Base-by-base conservation (phyloP, 306 rosid species). In the Oemleria cerasiformis region DNA sequence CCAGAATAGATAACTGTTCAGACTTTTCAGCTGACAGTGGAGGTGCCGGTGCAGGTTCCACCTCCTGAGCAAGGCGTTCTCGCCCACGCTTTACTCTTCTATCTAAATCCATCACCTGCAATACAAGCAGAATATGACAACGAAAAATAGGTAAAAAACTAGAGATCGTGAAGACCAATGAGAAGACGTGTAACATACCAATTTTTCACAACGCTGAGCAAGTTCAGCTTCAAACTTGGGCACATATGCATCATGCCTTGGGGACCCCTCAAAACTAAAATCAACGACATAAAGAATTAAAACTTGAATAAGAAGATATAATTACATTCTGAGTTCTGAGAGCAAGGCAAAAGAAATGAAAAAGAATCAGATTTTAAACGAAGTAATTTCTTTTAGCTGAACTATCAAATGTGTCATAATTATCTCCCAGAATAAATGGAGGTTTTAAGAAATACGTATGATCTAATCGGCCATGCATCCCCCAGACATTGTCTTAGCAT, bases 21-120 rank as follows among this genome's bases (percentile, higher is more conserved):
- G 97, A 73, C 75, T 95, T 95, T 80, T 91, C 99, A 39, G 84
- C 84, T 63, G 99, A 85, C 55, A 91, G 81, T 13, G 96, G 92
- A 71, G 96, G 86, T 30, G 88, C 79, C 12, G 99, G 97, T 34
- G 92, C 62, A 13, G 95, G 99, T 86, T 95, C 99, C 68, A 95
- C 96, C 79, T 95, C 99, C 78, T 95, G 99, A 71, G 97, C 81
- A 80, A 95, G 99, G 53, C 99, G 99, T 63, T 91, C 97, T 61
- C 92, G 83, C 14, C 99, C 99, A 56, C 99, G 95, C 80, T 90
- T 89, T 30, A 95, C 99, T 85, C 92, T 88, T 88, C 97, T 86
- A 82, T 95, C 99, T 82, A 95, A 84, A 79, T 95, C 99, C 96
- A 88, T 84, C 81, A 95, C 99, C 99, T 95, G 80, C 62, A 70